Percentiles rank a stretch among this genome's conserved stretches.
These are phyloP conservation scores for Linanthus parryae DNA, from an alignment of 148 eudicot genomes.

Conservation along the genomic window DNA sequence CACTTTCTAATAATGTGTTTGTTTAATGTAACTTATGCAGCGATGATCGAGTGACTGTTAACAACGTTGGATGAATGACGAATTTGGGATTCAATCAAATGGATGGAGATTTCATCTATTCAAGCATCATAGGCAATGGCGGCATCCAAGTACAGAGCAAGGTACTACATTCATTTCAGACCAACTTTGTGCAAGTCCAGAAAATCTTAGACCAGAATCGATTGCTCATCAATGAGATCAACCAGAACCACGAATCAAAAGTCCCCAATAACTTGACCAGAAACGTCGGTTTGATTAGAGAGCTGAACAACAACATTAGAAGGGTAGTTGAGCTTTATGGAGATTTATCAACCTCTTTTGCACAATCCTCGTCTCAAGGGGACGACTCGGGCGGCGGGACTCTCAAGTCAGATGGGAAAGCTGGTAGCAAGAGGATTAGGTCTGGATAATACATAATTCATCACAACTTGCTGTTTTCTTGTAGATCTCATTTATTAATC, in stretches of 20 bases:
- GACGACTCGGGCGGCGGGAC: conserved; percentile 29
- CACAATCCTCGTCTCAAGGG: conserved; percentile 34
- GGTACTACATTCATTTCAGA: conserved; percentile 33
- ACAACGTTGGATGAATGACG: no score
- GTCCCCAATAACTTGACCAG: conserved; percentile 34
- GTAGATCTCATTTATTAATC: no score
- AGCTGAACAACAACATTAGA: conserved; percentile 41
- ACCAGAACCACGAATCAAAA: conserved; percentile 44
- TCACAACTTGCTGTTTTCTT: no score
- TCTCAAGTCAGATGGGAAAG: conserved; percentile 28
- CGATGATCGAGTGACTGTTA: no score
- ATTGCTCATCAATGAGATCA: conserved; percentile 38
- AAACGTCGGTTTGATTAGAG: conserved; percentile 38
- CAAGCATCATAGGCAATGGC: conserved; percentile 25
- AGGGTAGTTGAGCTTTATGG: conserved; percentile 39
- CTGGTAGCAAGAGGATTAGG: conserved; percentile 32
- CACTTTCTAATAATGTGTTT: no score
- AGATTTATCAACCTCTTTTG: conserved; percentile 24
- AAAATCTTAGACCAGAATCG: conserved; percentile 40
- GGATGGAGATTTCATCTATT: conserved; percentile 38
- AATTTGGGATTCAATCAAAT: conserved; percentile 11
- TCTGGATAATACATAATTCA: conserved; percentile 25
- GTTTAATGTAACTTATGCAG: no score
- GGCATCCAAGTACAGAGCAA: conserved; percentile 35
- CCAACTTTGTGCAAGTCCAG: conserved; percentile 38